A percentile compares a stretch with the other conserved stretches of the same genome.
phyloP scores from a whole-genome alignment of 1,284 basidiomycete genomes.

The Ceraceosorus guamensis region DNA sequence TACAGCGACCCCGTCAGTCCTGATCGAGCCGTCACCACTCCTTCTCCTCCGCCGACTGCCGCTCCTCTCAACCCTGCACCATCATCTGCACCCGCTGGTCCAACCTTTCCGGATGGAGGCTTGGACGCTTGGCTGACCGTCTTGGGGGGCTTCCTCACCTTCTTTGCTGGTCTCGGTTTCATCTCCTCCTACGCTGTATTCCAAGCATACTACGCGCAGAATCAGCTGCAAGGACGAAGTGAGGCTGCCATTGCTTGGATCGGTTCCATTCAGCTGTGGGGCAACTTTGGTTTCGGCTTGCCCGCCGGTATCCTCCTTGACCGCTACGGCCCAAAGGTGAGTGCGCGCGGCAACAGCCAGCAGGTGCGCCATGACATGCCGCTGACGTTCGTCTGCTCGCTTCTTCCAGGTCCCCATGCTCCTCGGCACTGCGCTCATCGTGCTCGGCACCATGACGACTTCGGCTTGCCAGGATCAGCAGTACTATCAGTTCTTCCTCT shows the following conservation, averaged over 20 bases:
- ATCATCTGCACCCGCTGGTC: background rate
- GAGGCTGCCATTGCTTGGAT: conserved; percentile 5
- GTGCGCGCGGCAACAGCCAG: no score
- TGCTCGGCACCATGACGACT: conserved; percentile 3
- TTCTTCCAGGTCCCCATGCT: no score
- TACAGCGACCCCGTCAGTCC: no score
- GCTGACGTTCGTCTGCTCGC: no score
- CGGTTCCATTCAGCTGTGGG: conserved; percentile 5
- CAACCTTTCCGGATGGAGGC: conserved; percentile 3
- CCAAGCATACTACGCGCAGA: conserved; percentile 8
- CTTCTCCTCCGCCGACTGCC: no score
- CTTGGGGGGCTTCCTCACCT: conserved; percentile 4
- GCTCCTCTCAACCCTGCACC: background rate
- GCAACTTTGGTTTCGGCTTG: background rate
- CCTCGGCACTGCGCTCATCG: conserved; percentile 1
- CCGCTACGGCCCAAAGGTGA: no score
- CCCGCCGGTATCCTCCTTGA: background rate
- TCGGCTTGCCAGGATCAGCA: background rate
- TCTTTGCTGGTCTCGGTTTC: conserved; percentile 5
- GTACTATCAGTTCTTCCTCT: conserved; percentile 7
- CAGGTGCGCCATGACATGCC: no score
- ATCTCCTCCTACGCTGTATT: conserved; percentile 6
- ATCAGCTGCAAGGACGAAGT: background rate
- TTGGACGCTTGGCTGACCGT: conserved; percentile 1
- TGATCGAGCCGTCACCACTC: no score